These are phyloP conservation scores for Cicer judaicum DNA, from an alignment of 306 rosid species.

Conservation along the genomic window DNA sequence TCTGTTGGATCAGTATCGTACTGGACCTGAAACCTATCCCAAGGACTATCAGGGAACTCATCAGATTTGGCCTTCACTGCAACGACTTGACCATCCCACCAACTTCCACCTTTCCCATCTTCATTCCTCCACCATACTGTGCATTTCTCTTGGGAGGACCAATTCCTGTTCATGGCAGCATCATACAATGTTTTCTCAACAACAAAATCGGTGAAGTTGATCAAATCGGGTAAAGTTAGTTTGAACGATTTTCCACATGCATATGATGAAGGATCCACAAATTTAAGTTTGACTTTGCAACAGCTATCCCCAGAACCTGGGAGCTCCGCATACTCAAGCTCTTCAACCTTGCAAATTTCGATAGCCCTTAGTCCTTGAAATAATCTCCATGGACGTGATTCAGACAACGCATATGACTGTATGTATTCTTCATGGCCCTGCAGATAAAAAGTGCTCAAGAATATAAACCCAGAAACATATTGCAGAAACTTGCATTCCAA, in stretches of 20 bases:
- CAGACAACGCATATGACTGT: slow-evolving; percentile 38
- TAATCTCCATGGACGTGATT: slow-evolving; percentile 61
- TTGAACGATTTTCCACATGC: slow-evolving; percentile 52
- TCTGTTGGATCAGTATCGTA: slow-evolving; percentile 59
- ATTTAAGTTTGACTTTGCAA: slow-evolving; percentile 68
- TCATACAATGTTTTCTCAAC: slow-evolving; percentile 83
- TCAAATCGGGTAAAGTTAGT: slow-evolving; percentile 75
- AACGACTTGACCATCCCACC: slow-evolving; percentile 75
- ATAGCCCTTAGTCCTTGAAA: slow-evolving; percentile 53
- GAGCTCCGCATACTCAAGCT: slow-evolving; percentile 61
- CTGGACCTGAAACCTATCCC: slow-evolving; percentile 68
- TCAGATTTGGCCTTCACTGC: slow-evolving; percentile 56
- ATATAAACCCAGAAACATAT: slow-evolving; percentile 37
- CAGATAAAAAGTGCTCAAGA: slow-evolving; percentile 39
- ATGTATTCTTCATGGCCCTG: slow-evolving; percentile 86
- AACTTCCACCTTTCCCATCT: slow-evolving; percentile 61
- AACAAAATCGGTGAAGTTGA: slow-evolving; percentile 75
- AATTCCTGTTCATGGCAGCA: slow-evolving; percentile 66
- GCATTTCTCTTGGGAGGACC: slow-evolving; percentile 75
- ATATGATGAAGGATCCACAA: slow-evolving; percentile 64
- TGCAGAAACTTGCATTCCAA: slow-evolving; percentile 34
- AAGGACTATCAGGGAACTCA: slow-evolving; percentile 86
- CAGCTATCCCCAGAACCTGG: slow-evolving; percentile 91
- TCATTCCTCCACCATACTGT: slow-evolving; percentile 83
- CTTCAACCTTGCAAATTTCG: slow-evolving; percentile 80